phyloP scores from a whole-genome alignment of 805 yeast genomes.

The Danielia oregonensis region DNA sequence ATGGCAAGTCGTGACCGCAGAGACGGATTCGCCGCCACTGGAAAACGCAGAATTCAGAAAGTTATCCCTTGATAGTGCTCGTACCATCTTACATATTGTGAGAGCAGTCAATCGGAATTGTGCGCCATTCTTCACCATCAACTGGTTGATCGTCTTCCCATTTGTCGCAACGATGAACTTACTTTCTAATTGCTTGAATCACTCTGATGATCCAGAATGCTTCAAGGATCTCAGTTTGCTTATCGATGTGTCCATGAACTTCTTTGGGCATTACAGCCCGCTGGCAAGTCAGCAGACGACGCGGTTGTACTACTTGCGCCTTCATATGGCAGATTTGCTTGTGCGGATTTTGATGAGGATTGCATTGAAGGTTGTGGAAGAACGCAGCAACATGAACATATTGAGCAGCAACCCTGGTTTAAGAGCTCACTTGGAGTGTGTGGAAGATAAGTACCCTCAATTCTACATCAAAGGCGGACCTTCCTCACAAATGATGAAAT shows the following conservation, averaged over 20 bases:
- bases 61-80: conserved; percentile 31
- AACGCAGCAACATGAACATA: conserved; percentile 14
- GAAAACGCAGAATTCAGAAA: conserved; percentile 23
- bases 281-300: conserved; percentile 8
- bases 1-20: conserved; percentile 18
- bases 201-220: conserved; percentile 25
- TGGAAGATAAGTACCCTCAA: conserved; percentile 18
- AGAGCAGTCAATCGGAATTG: conserved; percentile 18
- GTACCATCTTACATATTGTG: conserved; percentile 31
- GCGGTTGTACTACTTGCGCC: conserved; percentile 11
- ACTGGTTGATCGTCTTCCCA: conserved; percentile 33
- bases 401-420: conserved; percentile 15
- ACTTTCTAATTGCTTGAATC: conserved; percentile 27
- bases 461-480: conserved; percentile 7
- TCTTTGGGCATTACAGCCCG: conserved; percentile 10
- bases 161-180: conserved; percentile 29
- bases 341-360: conserved; percentile 21
- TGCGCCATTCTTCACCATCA: conserved; percentile 21
- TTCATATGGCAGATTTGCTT: conserved; percentile 17
- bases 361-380: conserved; percentile 20
- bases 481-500: no score
- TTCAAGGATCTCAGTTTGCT: conserved; percentile 28
- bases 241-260: conserved; percentile 20
- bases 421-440: conserved; percentile 13
- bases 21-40: conserved; percentile 12